Conservation (phyloP, 768 basidiomycete species). For the Rhodotorula paludigena region DNA sequence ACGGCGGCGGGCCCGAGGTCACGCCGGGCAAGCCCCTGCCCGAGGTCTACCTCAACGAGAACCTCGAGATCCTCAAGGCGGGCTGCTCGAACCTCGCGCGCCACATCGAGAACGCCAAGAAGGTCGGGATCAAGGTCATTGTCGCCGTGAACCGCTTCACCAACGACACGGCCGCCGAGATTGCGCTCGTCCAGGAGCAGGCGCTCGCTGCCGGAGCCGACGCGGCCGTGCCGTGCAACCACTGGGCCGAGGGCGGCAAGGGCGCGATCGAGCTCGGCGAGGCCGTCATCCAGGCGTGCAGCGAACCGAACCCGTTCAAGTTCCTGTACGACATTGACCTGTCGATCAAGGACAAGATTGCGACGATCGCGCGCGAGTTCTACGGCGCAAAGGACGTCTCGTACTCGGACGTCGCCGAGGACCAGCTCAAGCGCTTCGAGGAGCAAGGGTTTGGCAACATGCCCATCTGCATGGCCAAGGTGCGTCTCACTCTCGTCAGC, state of each 20-base stretch:
- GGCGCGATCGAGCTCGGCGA: slow-evolving; percentile 86
- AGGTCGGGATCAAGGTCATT: slow-evolving; percentile 93
- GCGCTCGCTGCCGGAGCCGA: slow-evolving; percentile 83
- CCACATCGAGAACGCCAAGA: slow-evolving; percentile 90
- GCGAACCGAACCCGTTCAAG: slow-evolving; percentile 63
- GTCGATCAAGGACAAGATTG: slow-evolving; percentile 82
- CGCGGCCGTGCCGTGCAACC: slow-evolving; percentile 88
- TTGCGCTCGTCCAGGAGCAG: slow-evolving; percentile 73
- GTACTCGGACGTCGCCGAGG: slow-evolving; percentile 74
- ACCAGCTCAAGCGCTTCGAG: slow-evolving; percentile 85
- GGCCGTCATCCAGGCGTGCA: slow-evolving; percentile 81
- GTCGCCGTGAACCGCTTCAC: slow-evolving; percentile 92
- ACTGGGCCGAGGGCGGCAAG: slow-evolving; percentile 93
- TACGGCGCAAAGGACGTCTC: slow-evolving; percentile 88
- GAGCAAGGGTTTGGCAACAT: slow-evolving; percentile 75
- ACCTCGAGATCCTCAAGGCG: slow-evolving; percentile 78
- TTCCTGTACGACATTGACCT: slow-evolving; percentile 71
- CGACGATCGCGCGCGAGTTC: slow-evolving; percentile 56
- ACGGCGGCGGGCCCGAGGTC: slow-evolving; percentile 94
- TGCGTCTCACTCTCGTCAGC: not conserved
- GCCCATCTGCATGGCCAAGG: slow-evolving; percentile 50
- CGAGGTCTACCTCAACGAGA: slow-evolving; percentile 89
- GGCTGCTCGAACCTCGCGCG: slow-evolving; percentile 88
- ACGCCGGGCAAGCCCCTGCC: slow-evolving; percentile 90
- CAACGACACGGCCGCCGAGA: slow-evolving; percentile 85